A percentile compares a stretch with the other conserved stretches of the same genome.
These are phyloP conservation scores for Sarcodon sp. DNA, from an alignment of 768 basidiomycete genomes.

Conservation along the genomic window DNA sequence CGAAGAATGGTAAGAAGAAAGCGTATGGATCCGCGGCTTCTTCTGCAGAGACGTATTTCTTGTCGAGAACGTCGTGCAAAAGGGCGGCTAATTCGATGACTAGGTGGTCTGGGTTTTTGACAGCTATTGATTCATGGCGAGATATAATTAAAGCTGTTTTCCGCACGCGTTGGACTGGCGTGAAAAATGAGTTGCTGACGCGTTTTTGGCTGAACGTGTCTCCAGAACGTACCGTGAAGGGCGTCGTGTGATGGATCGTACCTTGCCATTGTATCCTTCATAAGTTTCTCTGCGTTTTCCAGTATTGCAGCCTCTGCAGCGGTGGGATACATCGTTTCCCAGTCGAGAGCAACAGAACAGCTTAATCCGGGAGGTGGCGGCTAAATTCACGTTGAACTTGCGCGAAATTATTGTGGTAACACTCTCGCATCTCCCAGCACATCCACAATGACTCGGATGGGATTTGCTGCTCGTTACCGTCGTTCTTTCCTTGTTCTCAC, in stretches of 20 bases:
- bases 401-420: neutral
- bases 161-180: conserved; percentile 68
- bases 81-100: conserved; percentile 79
- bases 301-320: conserved; percentile 37
- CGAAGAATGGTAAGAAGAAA: conserved; percentile 59
- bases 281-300: conserved; percentile 49
- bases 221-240: conserved; percentile 47
- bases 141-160: conserved; percentile 66
- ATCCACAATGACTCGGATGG: neutral
- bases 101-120: conserved; percentile 49
- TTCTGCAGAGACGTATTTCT: conserved; percentile 59
- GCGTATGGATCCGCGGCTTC: conserved; percentile 44
- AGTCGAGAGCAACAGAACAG: neutral
- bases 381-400: neutral
- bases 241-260: conserved; percentile 78
- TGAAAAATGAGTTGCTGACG: neutral
- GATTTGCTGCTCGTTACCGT: conserved; percentile 1
- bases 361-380: neutral
- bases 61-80: conserved; percentile 80
- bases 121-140: conserved; percentile 5
- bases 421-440: neutral
- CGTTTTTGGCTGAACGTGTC: neutral
- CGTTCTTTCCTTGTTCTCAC: conserved; percentile 10
- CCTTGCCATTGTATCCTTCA: conserved; percentile 60
- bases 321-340: conserved; percentile 29